Base-by-base conservation (phyloP, 768 basidiomycete genomes). In the Boletellus ananas region DNA sequence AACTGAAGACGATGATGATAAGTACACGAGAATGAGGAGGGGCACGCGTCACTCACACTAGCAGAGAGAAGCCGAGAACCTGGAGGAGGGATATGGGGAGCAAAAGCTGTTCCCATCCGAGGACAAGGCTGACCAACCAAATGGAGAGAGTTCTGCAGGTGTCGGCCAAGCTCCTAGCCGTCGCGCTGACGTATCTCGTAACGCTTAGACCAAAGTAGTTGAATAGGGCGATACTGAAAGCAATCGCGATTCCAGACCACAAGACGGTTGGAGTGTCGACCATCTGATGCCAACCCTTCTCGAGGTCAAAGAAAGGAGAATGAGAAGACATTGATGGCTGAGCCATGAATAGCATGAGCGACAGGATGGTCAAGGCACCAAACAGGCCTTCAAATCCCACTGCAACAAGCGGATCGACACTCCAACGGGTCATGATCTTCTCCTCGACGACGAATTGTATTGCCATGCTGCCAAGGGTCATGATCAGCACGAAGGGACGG, bases 331-430 rank as follows among this genome's bases (percentile, higher is more conserved):
- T 69, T 34, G 81, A 79, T 39, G 84, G 75, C 49, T 87, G 76
- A 4, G 91, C 79, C 56, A 95, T 75, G 64, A 96, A 73, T 0
- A 93, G 91, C 73, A 96, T 78, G 55, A 84, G 78, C 37, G 90
- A 56, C 35, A 94, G 60, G 60, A 96, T 85, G 25, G 90, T 87
- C 58, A 89, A 57, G 17, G 84, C 73, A 49, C 96, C 96, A 63
- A 95, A 98, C 52, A 94, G 74, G 37, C 96, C 96, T 71, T 99
- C 96, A 55, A 79, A 90, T 20, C 94, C 94, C 53, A 98, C 96
- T 11, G 95, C 94, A 50, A 93, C 81, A 34, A 98, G 79, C 13
- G 96, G 95, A 40, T 84, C 81, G 35, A 97, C 86, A 31, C 82
- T 76, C 74, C 95, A 94, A 43, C 79, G 80, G 62, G 81, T 74